Base-by-base conservation (phyloP, 805 yeast species). In the Spathaspora sp. region DNA sequence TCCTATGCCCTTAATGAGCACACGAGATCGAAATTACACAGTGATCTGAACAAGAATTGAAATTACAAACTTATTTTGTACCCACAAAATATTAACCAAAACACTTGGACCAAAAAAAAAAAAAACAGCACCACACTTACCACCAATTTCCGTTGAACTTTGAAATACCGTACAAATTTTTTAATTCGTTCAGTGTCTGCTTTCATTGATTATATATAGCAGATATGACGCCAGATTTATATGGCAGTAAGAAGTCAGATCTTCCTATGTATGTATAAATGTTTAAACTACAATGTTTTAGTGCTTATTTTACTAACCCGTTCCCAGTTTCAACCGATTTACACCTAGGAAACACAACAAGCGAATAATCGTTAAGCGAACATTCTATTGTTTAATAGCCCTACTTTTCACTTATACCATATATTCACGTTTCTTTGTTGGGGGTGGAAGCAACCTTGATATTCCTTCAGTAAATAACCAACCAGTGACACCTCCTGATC, bases 211-310 rank as follows among this genome's bases (percentile, higher is more conserved):
- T 10, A 14, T 32, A 32, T 32, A 32, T 32, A 17, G 32, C 8
- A 14, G 40, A 35, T 17, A 45, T 45, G 47, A 50, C 48, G 38
- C 53, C 53, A 38, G 69, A 69, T 52, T 62, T 67, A 47, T 67
- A 64, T 49, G 73, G 73, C 48, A 76, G 17, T 16, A 35, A 35
- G 66, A 76, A 73, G 64, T 60, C 74, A 31, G 83, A 77, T 53
- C 72, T 80, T 52, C 85, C 84, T 46, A 62, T 76, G 68, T 65
- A 75, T 44, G 70, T 61, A 51, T 50, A 31, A 6, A 23, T 6
- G 26, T 23, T 23, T 17, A 19, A 10, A n/a, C 23, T 6, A 12
- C 29, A 12, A 32, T 5, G 9, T 7, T 11, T 17, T 29, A 11
- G 17, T 28, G n/a, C 14, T 16, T 46, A 20, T 17, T n/a, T 17